Evolutionary conservation across 139 green algal species (phyloP).

Genomic region (Desmodesmus armatus): DNA sequence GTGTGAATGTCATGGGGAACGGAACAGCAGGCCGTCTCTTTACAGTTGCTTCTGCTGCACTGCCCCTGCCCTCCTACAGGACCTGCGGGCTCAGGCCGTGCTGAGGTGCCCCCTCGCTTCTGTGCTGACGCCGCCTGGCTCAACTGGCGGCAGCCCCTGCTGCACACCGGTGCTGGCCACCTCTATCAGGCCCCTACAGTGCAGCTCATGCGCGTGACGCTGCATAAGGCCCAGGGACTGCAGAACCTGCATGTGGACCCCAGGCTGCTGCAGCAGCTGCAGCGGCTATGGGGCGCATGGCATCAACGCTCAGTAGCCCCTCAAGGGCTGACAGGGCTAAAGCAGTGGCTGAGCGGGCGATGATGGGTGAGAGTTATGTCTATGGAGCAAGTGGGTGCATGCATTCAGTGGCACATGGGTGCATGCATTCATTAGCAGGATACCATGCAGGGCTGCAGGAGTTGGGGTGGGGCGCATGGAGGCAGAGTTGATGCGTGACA

Average conservation of each 20-base stretch:
- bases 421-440: background rate
- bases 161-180: conserved; percentile 30
- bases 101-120: background rate
- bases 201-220: conserved; percentile 23
- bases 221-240: conserved; percentile 37
- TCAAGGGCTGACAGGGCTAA: conserved; percentile 15
- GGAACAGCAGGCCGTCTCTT: background rate
- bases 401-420: background rate
- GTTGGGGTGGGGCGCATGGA: no score
- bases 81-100: conserved; percentile 21
- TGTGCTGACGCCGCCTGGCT: conserved; percentile 3
- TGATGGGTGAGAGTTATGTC: background rate
- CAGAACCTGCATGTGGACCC: conserved; percentile 45
- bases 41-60: background rate
- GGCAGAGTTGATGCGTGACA: no score
- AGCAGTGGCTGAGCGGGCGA: background rate
- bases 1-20: no score
- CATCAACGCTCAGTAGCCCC: background rate
- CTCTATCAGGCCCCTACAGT: conserved; percentile 33
- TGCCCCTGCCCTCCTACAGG: background rate
- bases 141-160: background rate
- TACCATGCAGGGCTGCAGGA: background rate
- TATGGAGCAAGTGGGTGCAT: background rate
- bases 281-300: conserved; percentile 8
- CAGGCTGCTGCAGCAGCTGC: background rate